Evolutionary conservation across 208 protist species (phyloP).

Genomic region (Leptomonas seymouri): DNA sequence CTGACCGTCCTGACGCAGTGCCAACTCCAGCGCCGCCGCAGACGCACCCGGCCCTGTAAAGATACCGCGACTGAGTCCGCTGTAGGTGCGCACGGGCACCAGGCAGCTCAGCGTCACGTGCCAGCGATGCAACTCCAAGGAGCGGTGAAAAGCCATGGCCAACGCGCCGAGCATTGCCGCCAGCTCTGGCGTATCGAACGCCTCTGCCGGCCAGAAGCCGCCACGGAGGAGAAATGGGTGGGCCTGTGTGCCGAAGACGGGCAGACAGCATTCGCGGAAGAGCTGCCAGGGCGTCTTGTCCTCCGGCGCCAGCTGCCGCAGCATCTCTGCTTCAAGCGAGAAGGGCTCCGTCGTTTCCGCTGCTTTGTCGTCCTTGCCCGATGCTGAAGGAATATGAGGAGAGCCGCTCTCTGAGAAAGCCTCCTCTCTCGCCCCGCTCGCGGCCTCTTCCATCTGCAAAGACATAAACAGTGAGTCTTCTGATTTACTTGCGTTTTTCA

Average conservation of each 20-base stretch:
- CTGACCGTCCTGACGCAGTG: conserved; percentile 59
- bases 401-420: too few species aligned
- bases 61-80: conserved; percentile 77
- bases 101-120: conserved; percentile 85
- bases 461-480: conserved; percentile 1
- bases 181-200: conserved; percentile 84
- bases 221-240: conserved; percentile 87
- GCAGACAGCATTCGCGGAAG: conserved; percentile 84
- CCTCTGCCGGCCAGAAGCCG: conserved; percentile 87
- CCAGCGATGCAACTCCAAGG: conserved; percentile 86
- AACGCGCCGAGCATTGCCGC: conserved; percentile 73
- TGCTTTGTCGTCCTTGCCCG: neutral
- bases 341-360: conserved; percentile 6
- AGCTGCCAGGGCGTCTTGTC: conserved; percentile 90
- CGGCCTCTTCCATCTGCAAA: neutral
- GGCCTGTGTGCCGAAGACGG: conserved; percentile 69
- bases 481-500: neutral
- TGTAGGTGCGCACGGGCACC: conserved; percentile 80
- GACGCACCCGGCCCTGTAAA: conserved; percentile 81
- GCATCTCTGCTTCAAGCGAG: conserved; percentile 47
- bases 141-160: conserved; percentile 80
- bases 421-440: too few species aligned
- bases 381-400: too few species aligned
- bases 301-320: conserved; percentile 72
- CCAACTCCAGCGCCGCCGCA: conserved; percentile 58